phyloP scores from a whole-genome alignment of 148 eudicot genomes.

The Rhododendron vialii region DNA sequence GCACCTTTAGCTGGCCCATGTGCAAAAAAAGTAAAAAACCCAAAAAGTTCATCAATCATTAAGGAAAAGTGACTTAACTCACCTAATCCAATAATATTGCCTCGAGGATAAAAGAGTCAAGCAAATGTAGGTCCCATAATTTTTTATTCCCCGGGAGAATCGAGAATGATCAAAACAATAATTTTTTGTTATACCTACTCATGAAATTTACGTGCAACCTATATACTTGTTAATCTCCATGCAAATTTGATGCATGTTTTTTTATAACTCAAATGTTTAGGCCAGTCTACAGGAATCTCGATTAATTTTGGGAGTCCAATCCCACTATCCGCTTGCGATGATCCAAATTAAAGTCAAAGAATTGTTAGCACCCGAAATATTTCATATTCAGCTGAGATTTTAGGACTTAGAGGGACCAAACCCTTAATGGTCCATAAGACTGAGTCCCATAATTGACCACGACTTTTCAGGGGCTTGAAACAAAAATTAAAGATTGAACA shows the following conservation, averaged over 20 bases:
- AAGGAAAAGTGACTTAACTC: neutral
- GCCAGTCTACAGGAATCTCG: no score
- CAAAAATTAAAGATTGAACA: no score
- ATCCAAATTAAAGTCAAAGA: no score
- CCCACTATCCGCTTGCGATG: no score
- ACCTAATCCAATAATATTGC: slow-evolving; percentile 1
- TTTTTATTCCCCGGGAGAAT: neutral
- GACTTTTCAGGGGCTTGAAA: no score
- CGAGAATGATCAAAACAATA: neutral
- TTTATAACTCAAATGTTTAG: no score
- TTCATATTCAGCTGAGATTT: no score
- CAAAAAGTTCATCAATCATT: neutral
- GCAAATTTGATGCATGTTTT: neutral
- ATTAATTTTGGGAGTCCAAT: no score
- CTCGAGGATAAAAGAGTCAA: neutral
- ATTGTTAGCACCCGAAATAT: no score
- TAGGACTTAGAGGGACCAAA: no score
- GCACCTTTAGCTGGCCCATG: neutral
- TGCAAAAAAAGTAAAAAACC: neutral
- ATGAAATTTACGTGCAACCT: neutral
- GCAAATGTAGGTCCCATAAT: neutral
- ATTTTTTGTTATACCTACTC: neutral
- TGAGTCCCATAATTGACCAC: no score
- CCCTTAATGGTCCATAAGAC: no score
- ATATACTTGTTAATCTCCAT: neutral